Evolutionary conservation across 208 protist genomes (phyloP), one percentile per base, ranked within the genome.

Genomic region (Zelonia costaricensis): DNA sequence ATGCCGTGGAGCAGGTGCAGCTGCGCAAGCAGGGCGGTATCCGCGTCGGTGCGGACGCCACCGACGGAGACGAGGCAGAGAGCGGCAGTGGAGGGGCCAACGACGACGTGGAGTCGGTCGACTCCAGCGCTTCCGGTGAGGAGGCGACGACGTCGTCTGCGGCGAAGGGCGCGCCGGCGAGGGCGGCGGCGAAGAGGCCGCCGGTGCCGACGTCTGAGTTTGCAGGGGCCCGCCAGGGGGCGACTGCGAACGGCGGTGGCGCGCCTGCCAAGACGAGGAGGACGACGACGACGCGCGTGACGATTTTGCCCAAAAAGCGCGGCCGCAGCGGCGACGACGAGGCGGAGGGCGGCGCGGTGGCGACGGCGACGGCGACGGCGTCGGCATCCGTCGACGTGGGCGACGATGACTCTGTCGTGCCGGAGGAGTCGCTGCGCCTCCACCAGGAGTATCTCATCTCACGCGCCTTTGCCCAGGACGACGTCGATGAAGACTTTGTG

Each of bases 381-480:
- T 62, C 40, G 16, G 18, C 61, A 28, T n/a, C n/a, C n/a, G n/a
- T n/a, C n/a, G n/a, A n/a, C n/a, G n/a, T n/a, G n/a, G n/a, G n/a
- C n/a, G n/a, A n/a, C n/a, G 57, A 36, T 5, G 33, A 45, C 1
- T 39, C 49, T 4, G 48, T 52, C 25, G 31, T 46, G 16, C 20
- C 70, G 7, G 65, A 83, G 53, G 57, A 86, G 38, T 63, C 70
- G 20, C 22, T 75, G 43, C 51, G 67, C 16, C 40, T 79, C 53
- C 71, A 93, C 33, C 91, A 97, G 52, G 82, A 93, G 28, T 96
- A 96, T 48, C 78, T 97, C 13, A 83, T 97, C 45, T 80, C 84
- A n/a, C 86, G 91, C 52, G 93, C 93, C 22, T 97, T 97, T 75
- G 93, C 90, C 20, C 51, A 87, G 4, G 93, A 97, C 64, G 88